phyloP scores from a whole-genome alignment of 352 stramenopile species.

The Phytophthora sansomeana region DNA sequence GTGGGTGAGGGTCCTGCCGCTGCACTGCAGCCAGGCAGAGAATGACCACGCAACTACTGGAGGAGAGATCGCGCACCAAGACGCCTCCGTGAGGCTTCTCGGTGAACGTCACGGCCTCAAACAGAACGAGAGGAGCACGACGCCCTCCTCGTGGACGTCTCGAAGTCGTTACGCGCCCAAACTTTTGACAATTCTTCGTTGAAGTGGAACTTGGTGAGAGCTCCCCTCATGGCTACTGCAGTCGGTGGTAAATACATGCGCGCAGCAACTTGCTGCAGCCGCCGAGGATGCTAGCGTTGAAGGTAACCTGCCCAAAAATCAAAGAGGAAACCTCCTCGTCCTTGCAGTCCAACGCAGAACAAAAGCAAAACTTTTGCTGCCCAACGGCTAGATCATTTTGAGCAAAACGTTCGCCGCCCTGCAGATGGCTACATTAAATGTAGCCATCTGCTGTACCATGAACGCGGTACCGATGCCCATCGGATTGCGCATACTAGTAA shows the following conservation, averaged over 20 bases:
- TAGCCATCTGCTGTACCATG: conserved; percentile 5
- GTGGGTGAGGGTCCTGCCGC: conserved; percentile 1
- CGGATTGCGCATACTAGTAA: conserved; percentile 21
- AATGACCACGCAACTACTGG: conserved; percentile 11
- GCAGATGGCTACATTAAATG: conserved; percentile 13
- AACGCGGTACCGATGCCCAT: not conserved
- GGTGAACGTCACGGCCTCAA: conserved; percentile 19
- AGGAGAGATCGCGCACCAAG: conserved; percentile 21
- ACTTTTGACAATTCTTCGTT: conserved; percentile 22
- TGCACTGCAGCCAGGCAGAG: conserved; percentile 12
- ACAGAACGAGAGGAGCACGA: not conserved
- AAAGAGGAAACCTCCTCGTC: not conserved
- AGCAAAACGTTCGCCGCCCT: not conserved
- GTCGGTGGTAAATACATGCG: not conserved
- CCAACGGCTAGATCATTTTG: too few species aligned
- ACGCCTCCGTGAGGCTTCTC: conserved; percentile 23
- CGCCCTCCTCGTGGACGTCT: not conserved
- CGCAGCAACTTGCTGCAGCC: not conserved
- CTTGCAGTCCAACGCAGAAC: not conserved
- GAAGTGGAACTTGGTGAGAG: too few species aligned
- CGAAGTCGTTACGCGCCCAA: conserved; percentile 9
- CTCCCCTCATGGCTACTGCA: too few species aligned
- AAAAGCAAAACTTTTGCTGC: not conserved
- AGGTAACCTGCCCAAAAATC: not conserved
- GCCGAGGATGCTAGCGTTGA: not conserved